Evolutionary conservation across 176 grass and related monocot genomes (phyloP).

Genomic region (Oryza nivara): DNA sequence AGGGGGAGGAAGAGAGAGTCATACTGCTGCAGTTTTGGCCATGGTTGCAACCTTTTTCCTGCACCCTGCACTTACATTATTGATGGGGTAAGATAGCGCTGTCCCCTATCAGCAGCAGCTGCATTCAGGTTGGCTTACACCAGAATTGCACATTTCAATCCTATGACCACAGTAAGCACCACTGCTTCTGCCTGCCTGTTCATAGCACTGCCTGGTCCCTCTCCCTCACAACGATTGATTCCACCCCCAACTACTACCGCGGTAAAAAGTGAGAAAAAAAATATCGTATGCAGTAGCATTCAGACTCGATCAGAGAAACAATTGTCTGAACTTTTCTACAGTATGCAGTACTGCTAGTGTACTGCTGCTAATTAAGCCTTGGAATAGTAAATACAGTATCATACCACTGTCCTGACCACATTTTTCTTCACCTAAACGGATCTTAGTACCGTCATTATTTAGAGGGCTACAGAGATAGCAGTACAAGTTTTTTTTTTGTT

Average conservation of each 20-base stretch:
- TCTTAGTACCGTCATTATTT: background rate
- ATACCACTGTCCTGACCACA: background rate
- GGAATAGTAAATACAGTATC: background rate
- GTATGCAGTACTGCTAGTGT: background rate
- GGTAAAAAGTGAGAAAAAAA: background rate
- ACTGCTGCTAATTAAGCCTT: background rate
- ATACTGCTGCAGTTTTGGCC: slow-evolving; percentile 9
- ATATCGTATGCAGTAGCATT: background rate
- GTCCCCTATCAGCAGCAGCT: slow-evolving; percentile 7
- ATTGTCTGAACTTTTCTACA: background rate
- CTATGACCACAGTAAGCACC: slow-evolving; percentile 30
- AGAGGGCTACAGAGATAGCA: background rate
- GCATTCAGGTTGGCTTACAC: slow-evolving; percentile 42
- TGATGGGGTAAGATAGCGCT: slow-evolving; percentile 24
- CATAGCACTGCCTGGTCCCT: slow-evolving; percentile 15
- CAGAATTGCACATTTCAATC: slow-evolving; percentile 38
- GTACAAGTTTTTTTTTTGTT: background rate
- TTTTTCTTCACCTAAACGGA: background rate
- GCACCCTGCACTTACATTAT: slow-evolving; percentile 32
- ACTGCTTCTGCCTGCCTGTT: slow-evolving; percentile 11
- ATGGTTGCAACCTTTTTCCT: slow-evolving; percentile 28
- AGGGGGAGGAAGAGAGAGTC: too few relatives aligned
- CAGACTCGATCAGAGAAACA: background rate
- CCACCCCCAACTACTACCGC: background rate
- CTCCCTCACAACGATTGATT: slow-evolving; percentile 30